Percentiles rank a stretch among this genome's conserved stretches.
These are phyloP conservation scores for Claviceps sp. DNA, from an alignment of 2,329 filamentous ascomycete genomes.

Conservation along the genomic window DNA sequence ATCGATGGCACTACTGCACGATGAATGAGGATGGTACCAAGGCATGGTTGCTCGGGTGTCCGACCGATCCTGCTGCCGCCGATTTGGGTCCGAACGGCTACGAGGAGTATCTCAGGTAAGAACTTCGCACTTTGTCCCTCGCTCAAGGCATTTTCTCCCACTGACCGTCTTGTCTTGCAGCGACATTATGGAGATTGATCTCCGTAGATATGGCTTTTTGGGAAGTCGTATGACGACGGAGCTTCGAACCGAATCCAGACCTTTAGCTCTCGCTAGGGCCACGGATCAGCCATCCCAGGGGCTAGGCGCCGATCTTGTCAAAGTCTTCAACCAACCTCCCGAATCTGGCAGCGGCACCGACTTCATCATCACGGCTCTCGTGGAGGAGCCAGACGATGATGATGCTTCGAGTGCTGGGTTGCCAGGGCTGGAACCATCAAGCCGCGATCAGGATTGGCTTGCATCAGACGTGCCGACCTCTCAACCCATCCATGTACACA, in stretches of 20 bases:
- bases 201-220: conserved; percentile 80
- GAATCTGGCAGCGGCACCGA: conserved; percentile 79
- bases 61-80: conserved; percentile 54
- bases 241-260: conserved; percentile 34
- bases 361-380: conserved; percentile 78
- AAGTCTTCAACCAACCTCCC: conserved; percentile 74
- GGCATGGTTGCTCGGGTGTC: conserved; percentile 91
- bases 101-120: conserved; percentile 69
- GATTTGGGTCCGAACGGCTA: conserved; percentile 56
- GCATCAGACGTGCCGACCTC: conserved; percentile 54
- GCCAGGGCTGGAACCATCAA: conserved; percentile 29
- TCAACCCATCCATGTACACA: conserved; percentile 83
- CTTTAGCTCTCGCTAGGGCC: conserved; percentile 32
- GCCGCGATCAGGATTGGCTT: conserved; percentile 40
- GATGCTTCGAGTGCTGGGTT: conserved; percentile 43
- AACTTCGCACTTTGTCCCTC: too few relatives aligned
- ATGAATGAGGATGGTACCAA: conserved; percentile 92
- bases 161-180: conserved; percentile 21
- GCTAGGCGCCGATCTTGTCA: conserved; percentile 73
- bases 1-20: conserved; percentile 96
- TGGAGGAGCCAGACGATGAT: conserved; percentile 61
- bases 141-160: background rate
- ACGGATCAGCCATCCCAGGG: conserved; percentile 46
- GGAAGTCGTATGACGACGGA: conserved; percentile 59
- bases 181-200: conserved; percentile 86